A percentile compares a stretch with the other conserved stretches of the same genome.
Evolutionary conservation across 2,329 filamentous ascomycete species (phyloP).

Genomic region (Cordyceps javanica): DNA sequence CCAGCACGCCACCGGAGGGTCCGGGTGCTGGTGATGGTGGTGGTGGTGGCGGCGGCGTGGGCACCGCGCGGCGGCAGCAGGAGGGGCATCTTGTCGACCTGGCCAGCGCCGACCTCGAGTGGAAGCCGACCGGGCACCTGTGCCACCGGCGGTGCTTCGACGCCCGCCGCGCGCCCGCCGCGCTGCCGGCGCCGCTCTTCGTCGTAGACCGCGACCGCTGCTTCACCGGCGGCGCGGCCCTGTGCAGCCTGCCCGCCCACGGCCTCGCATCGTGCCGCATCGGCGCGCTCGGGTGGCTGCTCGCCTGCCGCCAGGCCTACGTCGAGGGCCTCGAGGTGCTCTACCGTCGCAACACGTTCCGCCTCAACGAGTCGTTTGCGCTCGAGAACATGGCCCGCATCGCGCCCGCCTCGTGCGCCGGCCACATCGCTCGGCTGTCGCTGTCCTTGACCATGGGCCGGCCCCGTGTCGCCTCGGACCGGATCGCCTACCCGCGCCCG

Average conservation of each 20-base stretch:
- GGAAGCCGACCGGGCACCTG: background rate
- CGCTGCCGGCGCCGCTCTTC: conserved; percentile 1
- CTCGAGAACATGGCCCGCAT: conserved; percentile 1
- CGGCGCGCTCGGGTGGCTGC: conserved; percentile 6
- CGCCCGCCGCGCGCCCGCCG: background rate
- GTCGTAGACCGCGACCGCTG: conserved; percentile 8
- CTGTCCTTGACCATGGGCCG: conserved; percentile 2
- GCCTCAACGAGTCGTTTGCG: conserved; percentile 5
- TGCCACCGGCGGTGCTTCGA: conserved; percentile 4
- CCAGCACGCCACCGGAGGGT: background rate
- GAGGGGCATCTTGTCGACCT: background rate
- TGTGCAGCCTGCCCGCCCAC: background rate
- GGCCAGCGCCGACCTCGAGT: background rate
- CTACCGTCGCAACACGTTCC: conserved; percentile 6
- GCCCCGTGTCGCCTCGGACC: background rate
- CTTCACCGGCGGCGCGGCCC: background rate
- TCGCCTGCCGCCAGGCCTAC: conserved; percentile 7
- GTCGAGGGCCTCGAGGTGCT: conserved; percentile 6
- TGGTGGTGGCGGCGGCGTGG: background rate
- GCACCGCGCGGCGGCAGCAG: background rate
- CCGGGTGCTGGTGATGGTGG: too few species aligned
- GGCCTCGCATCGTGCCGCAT: background rate
- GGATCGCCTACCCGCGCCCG: conserved; percentile 2
- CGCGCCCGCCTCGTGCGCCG: background rate
- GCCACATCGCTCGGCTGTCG: background rate